phyloP scores from a whole-genome alignment of 2,329 filamentous ascomycete species.

The Rasamsonia emersonii region DNA sequence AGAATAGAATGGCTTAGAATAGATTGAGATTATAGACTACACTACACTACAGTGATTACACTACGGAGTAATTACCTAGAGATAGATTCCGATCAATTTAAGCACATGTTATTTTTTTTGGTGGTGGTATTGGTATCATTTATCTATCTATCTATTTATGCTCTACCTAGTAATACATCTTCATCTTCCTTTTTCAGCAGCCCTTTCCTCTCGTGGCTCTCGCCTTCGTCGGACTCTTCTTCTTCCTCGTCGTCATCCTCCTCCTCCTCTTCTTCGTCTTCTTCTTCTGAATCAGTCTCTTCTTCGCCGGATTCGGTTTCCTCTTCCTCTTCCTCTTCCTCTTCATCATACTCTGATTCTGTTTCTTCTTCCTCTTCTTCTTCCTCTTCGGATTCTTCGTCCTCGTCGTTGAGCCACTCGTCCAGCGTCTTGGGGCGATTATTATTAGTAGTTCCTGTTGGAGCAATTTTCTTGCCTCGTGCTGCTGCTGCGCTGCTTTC shows the following conservation, averaged over 20 bases:
- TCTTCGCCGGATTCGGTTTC: conserved; percentile 36
- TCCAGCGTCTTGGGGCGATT: conserved; percentile 66
- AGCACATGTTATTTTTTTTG: conserved; percentile 1
- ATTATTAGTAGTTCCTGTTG: conserved; percentile 32
- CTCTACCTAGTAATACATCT: too few relatives aligned
- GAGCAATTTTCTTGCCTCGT: conserved; percentile 12
- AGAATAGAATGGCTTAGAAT: too few relatives aligned
- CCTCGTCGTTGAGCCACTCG: conserved; percentile 79
- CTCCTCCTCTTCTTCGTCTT: conserved; percentile 31
- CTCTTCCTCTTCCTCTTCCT: conserved; percentile 43
- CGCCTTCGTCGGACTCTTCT: conserved; percentile 30
- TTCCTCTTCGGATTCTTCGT: conserved; percentile 49
- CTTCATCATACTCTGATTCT: conserved; percentile 44
- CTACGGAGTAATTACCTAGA: too few relatives aligned
- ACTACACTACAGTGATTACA: too few relatives aligned
- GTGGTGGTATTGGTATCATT: conserved; percentile 16
- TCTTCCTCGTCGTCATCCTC: conserved; percentile 42
- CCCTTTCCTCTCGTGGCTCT: conserved; percentile 25
- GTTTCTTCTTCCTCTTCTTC: conserved; percentile 44
- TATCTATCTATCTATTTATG: conserved; percentile 37
- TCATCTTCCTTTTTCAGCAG: conserved; percentile 24
- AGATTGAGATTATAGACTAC: too few relatives aligned
- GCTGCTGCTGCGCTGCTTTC: conserved; percentile 16
- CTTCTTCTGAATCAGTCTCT: conserved; percentile 33
- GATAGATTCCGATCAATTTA: too few relatives aligned